Conservation (phyloP, 345 rosid genomes). For the Populus nigra region DNA sequence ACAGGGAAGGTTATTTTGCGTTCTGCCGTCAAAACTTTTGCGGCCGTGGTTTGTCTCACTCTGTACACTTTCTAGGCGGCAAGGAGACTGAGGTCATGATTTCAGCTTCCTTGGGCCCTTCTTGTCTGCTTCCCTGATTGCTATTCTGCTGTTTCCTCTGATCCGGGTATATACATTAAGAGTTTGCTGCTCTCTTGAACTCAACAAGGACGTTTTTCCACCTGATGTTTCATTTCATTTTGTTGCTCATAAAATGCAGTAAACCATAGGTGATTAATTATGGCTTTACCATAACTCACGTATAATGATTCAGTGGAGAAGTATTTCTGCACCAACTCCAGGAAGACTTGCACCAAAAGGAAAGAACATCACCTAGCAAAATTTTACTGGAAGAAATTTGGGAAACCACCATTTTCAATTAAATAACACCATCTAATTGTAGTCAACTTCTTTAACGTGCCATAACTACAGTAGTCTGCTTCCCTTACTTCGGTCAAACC, state of each 20-base stretch:
- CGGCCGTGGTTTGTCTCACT: conserved; percentile 56
- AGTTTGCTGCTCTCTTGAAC: neutral
- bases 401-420: neutral
- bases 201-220: neutral
- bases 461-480: neutral
- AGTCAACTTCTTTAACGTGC: neutral
- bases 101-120: conserved; percentile 82
- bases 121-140: conserved; percentile 56
- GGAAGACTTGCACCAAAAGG: neutral
- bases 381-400: neutral
- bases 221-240: neutral
- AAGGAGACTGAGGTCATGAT: conserved; percentile 58
- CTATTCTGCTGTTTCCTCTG: conserved; percentile 54
- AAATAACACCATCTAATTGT: neutral
- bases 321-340: neutral
- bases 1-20: conserved; percentile 71
- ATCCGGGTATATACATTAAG: conserved; percentile 51
- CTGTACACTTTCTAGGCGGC: conserved; percentile 89
- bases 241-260: conserved; percentile 15
- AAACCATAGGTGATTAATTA: neutral
- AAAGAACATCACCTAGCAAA: neutral
- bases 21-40: conserved; percentile 53
- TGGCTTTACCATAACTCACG: neutral
- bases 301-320: neutral
- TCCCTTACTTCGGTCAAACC: neutral